These are phyloP conservation scores for Pyrus pyrifolia DNA, from an alignment of 306 rosid genomes.

Conservation along the genomic window DNA sequence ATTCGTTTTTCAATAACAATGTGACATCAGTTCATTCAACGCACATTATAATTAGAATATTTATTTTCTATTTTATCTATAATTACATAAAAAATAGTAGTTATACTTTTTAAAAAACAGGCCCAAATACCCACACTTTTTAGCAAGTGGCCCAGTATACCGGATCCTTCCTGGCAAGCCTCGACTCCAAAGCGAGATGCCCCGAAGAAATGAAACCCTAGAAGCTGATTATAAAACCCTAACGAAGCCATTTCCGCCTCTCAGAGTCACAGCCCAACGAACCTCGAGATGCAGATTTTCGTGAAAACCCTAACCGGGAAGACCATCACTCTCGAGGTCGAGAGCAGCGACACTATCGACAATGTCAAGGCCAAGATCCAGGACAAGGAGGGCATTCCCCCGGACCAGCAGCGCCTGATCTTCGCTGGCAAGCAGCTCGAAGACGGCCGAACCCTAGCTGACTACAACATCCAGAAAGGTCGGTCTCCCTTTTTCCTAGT, in stretches of 20 bases:
- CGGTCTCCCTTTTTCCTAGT: not conserved
- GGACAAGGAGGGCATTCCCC: conserved; percentile 91
- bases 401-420: conserved; percentile 80
- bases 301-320: conserved; percentile 85
- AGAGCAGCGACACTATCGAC: conserved; percentile 86
- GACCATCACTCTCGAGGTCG: conserved; percentile 83
- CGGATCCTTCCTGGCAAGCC: not conserved
- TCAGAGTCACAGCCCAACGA: not conserved
- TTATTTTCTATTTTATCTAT: no score
- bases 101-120: not conserved
- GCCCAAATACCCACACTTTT: not conserved
- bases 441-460: conserved; percentile 72
- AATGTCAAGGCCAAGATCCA: conserved; percentile 84
- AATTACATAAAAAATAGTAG: no score
- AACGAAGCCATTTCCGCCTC: not conserved
- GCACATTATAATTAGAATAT: no score
- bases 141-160: not conserved
- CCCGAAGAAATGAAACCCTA: conserved; percentile 20
- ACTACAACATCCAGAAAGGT: conserved; percentile 83
- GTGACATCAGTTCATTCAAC: no score
- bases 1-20: no score
- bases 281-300: conserved; percentile 55
- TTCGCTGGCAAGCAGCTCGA: conserved; percentile 82
- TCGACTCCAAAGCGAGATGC: not conserved
- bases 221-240: conserved; percentile 7